These are phyloP conservation scores for Thelephora terrestris DNA, from an alignment of 1,284 basidiomycete species.

Conservation along the genomic window DNA sequence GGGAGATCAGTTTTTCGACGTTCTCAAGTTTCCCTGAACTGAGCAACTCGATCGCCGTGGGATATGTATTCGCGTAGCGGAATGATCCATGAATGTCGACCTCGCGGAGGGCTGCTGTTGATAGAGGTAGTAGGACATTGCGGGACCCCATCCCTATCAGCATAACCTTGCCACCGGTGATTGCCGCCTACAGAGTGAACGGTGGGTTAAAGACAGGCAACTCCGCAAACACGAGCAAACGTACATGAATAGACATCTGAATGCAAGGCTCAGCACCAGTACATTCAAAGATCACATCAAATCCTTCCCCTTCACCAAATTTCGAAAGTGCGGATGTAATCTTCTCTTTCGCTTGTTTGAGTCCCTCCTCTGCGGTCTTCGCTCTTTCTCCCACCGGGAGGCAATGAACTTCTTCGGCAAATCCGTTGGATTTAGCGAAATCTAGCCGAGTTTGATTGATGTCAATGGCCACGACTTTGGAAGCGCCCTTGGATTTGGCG, in stretches of 20 bases:
- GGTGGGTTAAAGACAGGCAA: conserved; percentile 7
- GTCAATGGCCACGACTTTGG: conserved; percentile 71
- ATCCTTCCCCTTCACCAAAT: conserved; percentile 65
- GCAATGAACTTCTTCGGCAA: conserved; percentile 66
- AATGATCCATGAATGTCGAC: conserved; percentile 93
- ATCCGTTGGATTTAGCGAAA: conserved; percentile 66
- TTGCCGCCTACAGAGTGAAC: conserved; percentile 48
- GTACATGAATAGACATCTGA: conserved; percentile 78
- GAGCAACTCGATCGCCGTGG: conserved; percentile 73
- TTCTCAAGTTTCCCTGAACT: conserved; percentile 49
- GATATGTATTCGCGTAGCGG: conserved; percentile 83
- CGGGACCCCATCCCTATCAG: conserved; percentile 93
- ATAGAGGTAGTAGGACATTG: conserved; percentile 75
- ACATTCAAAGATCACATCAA: conserved; percentile 91
- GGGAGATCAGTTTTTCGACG: conserved; percentile 73
- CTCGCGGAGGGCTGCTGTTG: conserved; percentile 76
- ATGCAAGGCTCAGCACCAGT: conserved; percentile 89
- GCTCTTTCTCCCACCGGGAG: conserved; percentile 42
- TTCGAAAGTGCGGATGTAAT: conserved; percentile 42
- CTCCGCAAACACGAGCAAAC: conserved; percentile 18
- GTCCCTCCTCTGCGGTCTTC: conserved; percentile 51
- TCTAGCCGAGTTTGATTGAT: conserved; percentile 75
- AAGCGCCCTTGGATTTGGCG: conserved; percentile 62
- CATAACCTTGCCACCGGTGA: conserved; percentile 80
- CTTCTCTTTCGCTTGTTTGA: conserved; percentile 57